Evolutionary conservation across 768 basidiomycete species (phyloP), one percentile per base, ranked within the genome.

Genomic region (Mycena capillaripes): DNA sequence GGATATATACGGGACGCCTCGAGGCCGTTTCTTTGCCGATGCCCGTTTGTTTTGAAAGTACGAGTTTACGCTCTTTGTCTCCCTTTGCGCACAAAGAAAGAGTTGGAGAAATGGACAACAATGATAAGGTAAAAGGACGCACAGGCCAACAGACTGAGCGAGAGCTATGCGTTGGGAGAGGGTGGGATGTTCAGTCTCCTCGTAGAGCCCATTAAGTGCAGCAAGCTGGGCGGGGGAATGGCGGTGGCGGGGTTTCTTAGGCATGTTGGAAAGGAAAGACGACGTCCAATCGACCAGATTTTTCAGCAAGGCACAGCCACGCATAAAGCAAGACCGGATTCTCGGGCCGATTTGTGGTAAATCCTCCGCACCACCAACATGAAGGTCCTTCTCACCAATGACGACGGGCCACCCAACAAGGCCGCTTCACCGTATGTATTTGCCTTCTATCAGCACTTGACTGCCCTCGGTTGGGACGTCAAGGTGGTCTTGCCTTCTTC

Each of bases 1-100:
- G 29, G 61, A 38, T 44, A 68, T 52, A 59, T 58, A 62, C 34
- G 40, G 42, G 23, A 62, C 52, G 75, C 66, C 75, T 65, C 79
- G 85, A 79, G 86, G 88, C 80, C 84, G 87, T 81, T 94, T 94
- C 87, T 94, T 95, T 76, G 90, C 90, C 17, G 93, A 93, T 10
- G 94, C 93, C 69, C 94, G 88, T 85, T 94, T 94, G 80, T 95
- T 95, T 83, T 95, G 93, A 83, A 95, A 95, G 92, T 92, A 95
- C 17, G 93, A 92, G 79, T 93, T 93, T 79, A 95, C 93, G 2
- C 92, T 94, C 86, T 94, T 95, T 81, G 91, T 90, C 79, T 94
- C 91, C 91, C 94, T 95, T 69, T 27, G 78, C 1, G 57, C 65
- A 68, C 44, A 75, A 55, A 70, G 52, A 75, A 30, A 29, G 29